Evolutionary conservation across 345 rosid genomes (phyloP).

Genomic region (Hypericum androsaemum): DNA sequence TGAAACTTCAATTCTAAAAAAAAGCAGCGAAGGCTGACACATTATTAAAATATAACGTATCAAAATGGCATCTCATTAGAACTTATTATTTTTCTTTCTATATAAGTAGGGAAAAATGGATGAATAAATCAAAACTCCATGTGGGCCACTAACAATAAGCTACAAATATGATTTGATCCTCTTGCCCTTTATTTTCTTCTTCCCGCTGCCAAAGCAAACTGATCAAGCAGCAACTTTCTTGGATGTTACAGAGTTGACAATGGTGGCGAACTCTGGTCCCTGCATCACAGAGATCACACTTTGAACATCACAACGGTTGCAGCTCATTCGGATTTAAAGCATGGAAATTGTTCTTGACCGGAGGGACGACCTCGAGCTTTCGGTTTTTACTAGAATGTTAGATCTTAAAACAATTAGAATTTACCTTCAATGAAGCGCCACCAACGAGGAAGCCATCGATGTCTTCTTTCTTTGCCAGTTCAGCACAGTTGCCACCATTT

Average conservation of each 20-base stretch:
- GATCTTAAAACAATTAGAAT: neutral
- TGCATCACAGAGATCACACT: constrained; percentile 22
- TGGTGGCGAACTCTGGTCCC: constrained; percentile 96
- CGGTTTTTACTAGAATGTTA: neutral
- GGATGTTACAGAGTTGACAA: constrained; percentile 75
- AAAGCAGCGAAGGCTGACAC: no score
- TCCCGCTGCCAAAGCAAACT: neutral
- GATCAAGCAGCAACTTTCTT: constrained; percentile 85
- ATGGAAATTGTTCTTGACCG: neutral
- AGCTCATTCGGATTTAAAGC: neutral
- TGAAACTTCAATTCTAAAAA: no score
- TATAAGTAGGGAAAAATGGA: constrained; percentile 1
- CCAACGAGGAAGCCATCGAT: constrained; percentile 98
- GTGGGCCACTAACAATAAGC: neutral
- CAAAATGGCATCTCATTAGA: no score
- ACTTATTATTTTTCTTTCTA: neutral
- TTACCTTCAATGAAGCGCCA: constrained; percentile 96
- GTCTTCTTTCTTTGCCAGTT: constrained; percentile 93
- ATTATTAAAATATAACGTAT: no score
- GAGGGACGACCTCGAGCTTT: no score
- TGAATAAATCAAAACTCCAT: constrained; percentile 10
- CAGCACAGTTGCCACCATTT: constrained; percentile 81
- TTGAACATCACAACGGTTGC: neutral
- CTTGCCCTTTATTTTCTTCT: constrained; percentile 8
- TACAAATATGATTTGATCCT: constrained; percentile 10